These are phyloP conservation scores for Ascoidea rubescens DNA, from an alignment of 805 yeast species.

Conservation along the genomic window DNA sequence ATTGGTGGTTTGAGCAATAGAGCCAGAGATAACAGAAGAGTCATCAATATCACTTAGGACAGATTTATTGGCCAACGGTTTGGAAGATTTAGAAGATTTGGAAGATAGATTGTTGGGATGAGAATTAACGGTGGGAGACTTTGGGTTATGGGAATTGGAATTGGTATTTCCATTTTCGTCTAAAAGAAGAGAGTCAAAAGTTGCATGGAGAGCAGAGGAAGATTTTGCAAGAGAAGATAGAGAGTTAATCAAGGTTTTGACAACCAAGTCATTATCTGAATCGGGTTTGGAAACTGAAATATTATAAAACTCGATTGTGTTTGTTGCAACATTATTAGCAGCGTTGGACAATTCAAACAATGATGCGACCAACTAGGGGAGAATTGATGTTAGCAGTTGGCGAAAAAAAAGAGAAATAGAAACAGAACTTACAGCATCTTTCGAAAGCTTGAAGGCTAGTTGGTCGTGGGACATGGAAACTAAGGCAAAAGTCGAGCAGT, in stretches of 20 bases:
- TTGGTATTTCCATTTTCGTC: constrained; percentile 6
- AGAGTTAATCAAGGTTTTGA: constrained; percentile 27
- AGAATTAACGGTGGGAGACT: too few species aligned
- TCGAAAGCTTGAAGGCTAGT: background rate
- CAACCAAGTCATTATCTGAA: constrained; percentile 29
- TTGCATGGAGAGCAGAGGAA: constrained; percentile 26
- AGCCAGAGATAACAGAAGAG: too few species aligned
- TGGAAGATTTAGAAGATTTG: too few species aligned
- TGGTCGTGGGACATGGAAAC: too few species aligned
- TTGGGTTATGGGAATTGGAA: background rate
- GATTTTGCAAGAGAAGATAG: constrained; percentile 26
- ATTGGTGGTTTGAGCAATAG: too few species aligned
- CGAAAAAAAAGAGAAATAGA: background rate
- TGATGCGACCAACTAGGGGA: constrained; percentile 51
- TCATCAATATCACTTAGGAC: too few species aligned
- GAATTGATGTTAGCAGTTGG: background rate
- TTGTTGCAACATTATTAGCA: constrained; percentile 74
- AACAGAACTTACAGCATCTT: background rate
- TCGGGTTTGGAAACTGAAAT: constrained; percentile 30
- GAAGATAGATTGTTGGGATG: too few species aligned
- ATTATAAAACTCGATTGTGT: constrained; percentile 65
- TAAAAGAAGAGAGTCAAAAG: constrained; percentile 18
- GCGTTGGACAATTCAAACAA: constrained; percentile 74
- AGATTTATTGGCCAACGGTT: too few species aligned
- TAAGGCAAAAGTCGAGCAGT: too few species aligned